Evolutionary conservation across 148 eudicot species (phyloP), one percentile per base, ranked within the genome.

Genomic region (Cornus kousa): DNA sequence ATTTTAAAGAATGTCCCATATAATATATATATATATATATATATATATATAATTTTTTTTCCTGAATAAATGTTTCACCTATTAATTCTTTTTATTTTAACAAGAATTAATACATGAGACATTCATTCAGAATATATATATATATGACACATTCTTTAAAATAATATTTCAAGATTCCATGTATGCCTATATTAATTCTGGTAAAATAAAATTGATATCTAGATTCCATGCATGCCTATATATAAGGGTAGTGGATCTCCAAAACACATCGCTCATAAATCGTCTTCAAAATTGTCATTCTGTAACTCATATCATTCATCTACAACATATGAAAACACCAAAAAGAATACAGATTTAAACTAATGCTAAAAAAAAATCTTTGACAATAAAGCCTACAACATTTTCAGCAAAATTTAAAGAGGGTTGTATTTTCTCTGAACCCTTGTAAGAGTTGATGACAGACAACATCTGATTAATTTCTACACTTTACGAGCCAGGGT

Each of bases 401-500:
- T 50, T 72, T 14, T 28, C 5, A 7, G 8, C 20, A 24, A 48
- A 50, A 53, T 9, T 20, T 32, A 22, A 50, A 71, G 17, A 35
- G 37, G 0, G 9, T 12, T 35, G 73, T 39, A 37, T 7, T 35
- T 53, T 11, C 73, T 37, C n/a, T 39, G 10, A 74, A 57, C 33
- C 39, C 67, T 9, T 39, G 16, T 37, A 17, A 28, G 71, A 32
- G 31, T 16, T 11, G 32, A 24, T 28, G 12, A 68, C 9, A 68
- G 12, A 68, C 9, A 68, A 68, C 31, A 68, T 2, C 4, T 33
- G 37, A 64, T 32, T 19, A 73, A 70, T 59, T 65, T 70, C 83
- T 95, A 95, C 70, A 95, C 98, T 87, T 93, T 95, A 14, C 97
- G 90, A 82, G 97, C 97, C 74, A 84, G 81, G 9, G 97, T 95